Evolutionary conservation across 257 asterid species (phyloP).

Genomic region (Solanum gandarillasii): DNA sequence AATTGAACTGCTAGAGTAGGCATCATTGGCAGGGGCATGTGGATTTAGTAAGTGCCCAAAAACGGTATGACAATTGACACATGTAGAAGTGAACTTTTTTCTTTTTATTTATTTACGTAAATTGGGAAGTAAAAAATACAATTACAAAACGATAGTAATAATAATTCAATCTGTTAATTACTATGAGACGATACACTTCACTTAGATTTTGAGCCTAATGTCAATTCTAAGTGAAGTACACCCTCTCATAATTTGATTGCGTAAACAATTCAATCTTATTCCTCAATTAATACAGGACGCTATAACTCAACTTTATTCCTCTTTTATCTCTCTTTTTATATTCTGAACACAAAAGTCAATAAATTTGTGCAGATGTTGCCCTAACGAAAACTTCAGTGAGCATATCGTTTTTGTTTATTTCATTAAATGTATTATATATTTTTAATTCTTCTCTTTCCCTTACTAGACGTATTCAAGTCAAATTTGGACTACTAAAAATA

Average conservation of each 20-base stretch:
- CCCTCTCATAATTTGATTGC: background rate
- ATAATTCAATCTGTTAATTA: constrained; percentile 29
- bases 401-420: background rate
- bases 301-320: background rate
- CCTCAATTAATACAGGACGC: background rate
- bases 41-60: background rate
- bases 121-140: no score
- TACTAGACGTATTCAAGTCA: background rate
- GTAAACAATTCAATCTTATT: background rate
- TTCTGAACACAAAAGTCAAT: background rate
- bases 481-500: background rate
- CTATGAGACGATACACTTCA: background rate
- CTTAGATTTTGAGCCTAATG: background rate
- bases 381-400: background rate
- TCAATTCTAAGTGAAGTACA: background rate
- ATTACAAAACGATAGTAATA: constrained; percentile 4
- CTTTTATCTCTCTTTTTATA: background rate
- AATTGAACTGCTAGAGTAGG: constrained; percentile 30
- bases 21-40: constrained; percentile 24
- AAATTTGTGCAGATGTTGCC: background rate
- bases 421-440: background rate
- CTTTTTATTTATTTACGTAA: no score
- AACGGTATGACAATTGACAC: background rate
- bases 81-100: background rate
- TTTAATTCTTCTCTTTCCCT: background rate